Evolutionary conservation across 305 asterid genomes (phyloP).

Genomic region (Fraxinus nigra): DNA sequence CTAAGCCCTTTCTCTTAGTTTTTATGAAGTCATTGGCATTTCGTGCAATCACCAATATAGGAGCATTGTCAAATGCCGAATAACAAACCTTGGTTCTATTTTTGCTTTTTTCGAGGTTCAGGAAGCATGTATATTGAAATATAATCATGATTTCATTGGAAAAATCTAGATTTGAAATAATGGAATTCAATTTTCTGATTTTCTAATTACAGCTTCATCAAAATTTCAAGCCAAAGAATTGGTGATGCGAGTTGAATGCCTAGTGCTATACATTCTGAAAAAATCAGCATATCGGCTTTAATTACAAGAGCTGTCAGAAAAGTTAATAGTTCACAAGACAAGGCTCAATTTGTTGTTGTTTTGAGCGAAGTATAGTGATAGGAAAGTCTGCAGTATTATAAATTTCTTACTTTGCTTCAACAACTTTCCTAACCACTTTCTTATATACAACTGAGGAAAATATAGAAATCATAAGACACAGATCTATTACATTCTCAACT

Average conservation of each 20-base stretch:
- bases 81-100: not conserved
- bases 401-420: not conserved
- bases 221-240: not conserved
- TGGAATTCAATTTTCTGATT: not conserved
- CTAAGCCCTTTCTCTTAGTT: not conserved
- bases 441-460: not conserved
- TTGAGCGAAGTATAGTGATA: not conserved
- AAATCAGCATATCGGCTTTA: not conserved
- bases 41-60: not conserved
- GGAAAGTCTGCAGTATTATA: not conserved
- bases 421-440: not conserved
- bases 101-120: not conserved
- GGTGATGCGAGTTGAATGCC: not conserved
- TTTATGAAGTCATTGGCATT: not conserved
- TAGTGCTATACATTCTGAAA: not conserved
- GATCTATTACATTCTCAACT: not conserved
- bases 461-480: not conserved
- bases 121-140: not conserved
- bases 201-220: not conserved
- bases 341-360: not conserved
- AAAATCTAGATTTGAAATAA: not conserved
- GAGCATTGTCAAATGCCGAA: not conserved
- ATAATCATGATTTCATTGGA: not conserved
- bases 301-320: not conserved
- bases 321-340: not conserved